Evolutionary conservation across 805 yeast genomes (phyloP).

Genomic region (Yarrowia sp.): DNA sequence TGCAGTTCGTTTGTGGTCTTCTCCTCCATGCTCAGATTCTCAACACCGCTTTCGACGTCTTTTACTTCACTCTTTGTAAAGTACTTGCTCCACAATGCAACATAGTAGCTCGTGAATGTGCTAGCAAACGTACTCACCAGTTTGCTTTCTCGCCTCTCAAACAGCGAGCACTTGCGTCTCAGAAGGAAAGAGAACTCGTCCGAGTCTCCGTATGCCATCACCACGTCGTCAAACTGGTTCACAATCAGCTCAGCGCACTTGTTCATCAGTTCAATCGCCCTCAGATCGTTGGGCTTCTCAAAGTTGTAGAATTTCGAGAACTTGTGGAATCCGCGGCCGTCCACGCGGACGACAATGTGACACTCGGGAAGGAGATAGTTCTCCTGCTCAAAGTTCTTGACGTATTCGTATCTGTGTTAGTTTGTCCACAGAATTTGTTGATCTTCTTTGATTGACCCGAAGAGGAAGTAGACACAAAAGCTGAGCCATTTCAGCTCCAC

Average conservation of each 20-base stretch:
- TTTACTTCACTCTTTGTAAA: conserved; percentile 40
- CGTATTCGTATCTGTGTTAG: conserved; percentile 67
- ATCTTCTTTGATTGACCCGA: no score
- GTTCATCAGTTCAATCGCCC: conserved; percentile 80
- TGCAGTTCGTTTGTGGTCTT: conserved; percentile 42
- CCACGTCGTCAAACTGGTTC: conserved; percentile 64
- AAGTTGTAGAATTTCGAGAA: conserved; percentile 73
- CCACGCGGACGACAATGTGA: conserved; percentile 79
- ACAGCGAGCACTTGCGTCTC: conserved; percentile 59
- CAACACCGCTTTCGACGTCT: no score
- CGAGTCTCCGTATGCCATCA: conserved; percentile 88
- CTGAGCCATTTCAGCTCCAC: no score
- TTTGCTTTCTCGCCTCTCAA: conserved; percentile 81
- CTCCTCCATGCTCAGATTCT: background rate
- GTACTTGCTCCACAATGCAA: conserved; percentile 59
- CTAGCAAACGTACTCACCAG: conserved; percentile 79
- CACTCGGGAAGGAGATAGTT: conserved; percentile 72
- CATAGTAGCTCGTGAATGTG: conserved; percentile 74
- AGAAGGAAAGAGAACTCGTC: conserved; percentile 86
- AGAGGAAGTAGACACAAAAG: no score
- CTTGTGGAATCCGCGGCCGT: conserved; percentile 91
- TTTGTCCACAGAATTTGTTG: background rate
- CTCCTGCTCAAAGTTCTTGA: conserved; percentile 73
- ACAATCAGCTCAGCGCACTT: conserved; percentile 67
- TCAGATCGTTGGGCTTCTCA: conserved; percentile 79